Evolutionary conservation across 768 basidiomycete species (phyloP).

Genomic region (Amanita rimosa): DNA sequence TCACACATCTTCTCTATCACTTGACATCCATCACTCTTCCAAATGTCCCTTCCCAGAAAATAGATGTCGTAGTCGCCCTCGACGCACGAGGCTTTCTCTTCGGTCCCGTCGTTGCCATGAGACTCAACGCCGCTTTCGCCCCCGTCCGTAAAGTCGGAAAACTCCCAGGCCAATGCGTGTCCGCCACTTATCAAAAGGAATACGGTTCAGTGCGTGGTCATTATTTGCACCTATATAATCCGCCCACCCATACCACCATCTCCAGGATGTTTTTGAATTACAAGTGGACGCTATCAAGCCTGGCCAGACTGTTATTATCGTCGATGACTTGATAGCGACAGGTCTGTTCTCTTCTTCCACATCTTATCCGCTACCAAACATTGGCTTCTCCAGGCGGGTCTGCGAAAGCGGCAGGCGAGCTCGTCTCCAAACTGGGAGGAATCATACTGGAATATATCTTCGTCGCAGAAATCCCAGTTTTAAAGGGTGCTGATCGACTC

Average conservation of each 20-base stretch:
- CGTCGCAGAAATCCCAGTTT: slow-evolving; percentile 72
- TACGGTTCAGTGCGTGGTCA: slow-evolving; percentile 62
- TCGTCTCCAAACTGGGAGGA: slow-evolving; percentile 74
- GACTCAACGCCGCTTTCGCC: slow-evolving; percentile 90
- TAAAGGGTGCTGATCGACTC: slow-evolving; percentile 68
- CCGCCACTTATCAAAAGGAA: slow-evolving; percentile 80
- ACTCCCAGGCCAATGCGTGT: slow-evolving; percentile 77
- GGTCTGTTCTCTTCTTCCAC: slow-evolving; percentile 55
- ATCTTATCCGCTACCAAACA: too few relatives aligned
- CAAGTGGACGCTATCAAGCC: slow-evolving; percentile 76
- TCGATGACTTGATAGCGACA: slow-evolving; percentile 96
- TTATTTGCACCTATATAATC: neutral
- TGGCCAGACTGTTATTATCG: slow-evolving; percentile 75
- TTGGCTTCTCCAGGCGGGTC: slow-evolving; percentile 91
- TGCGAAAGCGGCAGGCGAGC: slow-evolving; percentile 84
- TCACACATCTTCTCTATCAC: slow-evolving; percentile 82
- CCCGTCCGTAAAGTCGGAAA: slow-evolving; percentile 93
- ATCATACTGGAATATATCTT: slow-evolving; percentile 90
- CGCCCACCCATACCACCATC: too few relatives aligned
- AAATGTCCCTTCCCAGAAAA: slow-evolving; percentile 45
- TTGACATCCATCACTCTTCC: slow-evolving; percentile 71
- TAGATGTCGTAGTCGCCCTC: slow-evolving; percentile 90
- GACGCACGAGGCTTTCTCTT: slow-evolving; percentile 95
- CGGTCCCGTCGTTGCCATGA: slow-evolving; percentile 83
- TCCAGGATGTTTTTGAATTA: slow-evolving; percentile 86